phyloP scores from a whole-genome alignment of 371 early-diverging fungal genomes.

The Sporodiniella umbellata region DNA sequence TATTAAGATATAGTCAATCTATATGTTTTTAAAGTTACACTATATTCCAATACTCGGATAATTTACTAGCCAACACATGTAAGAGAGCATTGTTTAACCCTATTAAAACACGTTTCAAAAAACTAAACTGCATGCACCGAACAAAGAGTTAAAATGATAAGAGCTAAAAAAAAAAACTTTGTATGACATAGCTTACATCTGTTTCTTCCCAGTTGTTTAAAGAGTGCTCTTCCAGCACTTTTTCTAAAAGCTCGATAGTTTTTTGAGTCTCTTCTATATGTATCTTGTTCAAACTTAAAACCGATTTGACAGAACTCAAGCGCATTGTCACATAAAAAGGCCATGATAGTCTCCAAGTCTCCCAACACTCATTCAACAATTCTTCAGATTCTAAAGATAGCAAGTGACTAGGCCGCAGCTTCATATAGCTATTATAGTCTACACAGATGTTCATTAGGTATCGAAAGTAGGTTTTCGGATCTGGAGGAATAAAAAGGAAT shows the following conservation, averaged over 20 bases:
- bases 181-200: conserved; percentile 31
- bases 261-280: conserved; percentile 39
- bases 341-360: conserved; percentile 59
- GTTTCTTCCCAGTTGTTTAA: conserved; percentile 26
- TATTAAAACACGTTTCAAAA: conserved; percentile 18
- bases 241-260: conserved; percentile 24
- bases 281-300: conserved; percentile 23
- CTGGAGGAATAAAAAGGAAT: conserved; percentile 42
- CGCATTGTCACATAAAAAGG: conserved; percentile 55
- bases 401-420: not conserved
- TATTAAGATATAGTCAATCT: not conserved
- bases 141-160: too few relatives aligned
- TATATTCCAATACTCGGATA: conserved; percentile 31
- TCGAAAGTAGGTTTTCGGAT: conserved; percentile 43
- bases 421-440: conserved; percentile 21
- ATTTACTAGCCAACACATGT: conserved; percentile 10
- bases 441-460: conserved; percentile 42
- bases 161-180: not conserved
- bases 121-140: too few relatives aligned
- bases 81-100: conserved; percentile 17
- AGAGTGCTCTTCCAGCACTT: conserved; percentile 24
- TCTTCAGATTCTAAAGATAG: conserved; percentile 49
- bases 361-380: conserved; percentile 55
- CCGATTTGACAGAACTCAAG: conserved; percentile 51
- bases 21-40: conserved; percentile 3